A percentile compares a stretch with the other conserved stretches of the same genome.
These are phyloP conservation scores for Porphyrellus cyaneotinctus DNA, from an alignment of 768 basidiomycete genomes.

Conservation along the genomic window DNA sequence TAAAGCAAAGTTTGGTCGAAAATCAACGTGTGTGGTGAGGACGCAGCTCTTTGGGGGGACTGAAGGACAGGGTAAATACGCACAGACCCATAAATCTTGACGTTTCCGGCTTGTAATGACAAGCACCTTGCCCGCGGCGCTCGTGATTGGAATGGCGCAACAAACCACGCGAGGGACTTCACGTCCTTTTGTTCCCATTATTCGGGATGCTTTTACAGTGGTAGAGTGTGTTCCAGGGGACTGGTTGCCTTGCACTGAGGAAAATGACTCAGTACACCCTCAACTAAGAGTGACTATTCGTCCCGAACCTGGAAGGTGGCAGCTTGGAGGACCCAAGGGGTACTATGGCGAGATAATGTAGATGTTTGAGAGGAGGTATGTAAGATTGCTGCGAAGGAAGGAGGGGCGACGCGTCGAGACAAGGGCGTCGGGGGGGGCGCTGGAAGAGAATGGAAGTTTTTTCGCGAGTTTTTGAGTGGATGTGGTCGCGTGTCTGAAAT, in stretches of 20 bases:
- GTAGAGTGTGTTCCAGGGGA: not conserved
- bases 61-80: conserved; percentile 40
- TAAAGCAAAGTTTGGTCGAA: not conserved
- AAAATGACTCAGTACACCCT: conserved; percentile 6
- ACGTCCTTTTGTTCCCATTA: conserved; percentile 67
- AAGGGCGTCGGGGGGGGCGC: conserved; percentile 4
- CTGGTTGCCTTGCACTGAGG: not conserved
- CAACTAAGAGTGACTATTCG: not conserved
- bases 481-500: conserved; percentile 39
- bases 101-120: conserved; percentile 83
- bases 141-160: conserved; percentile 82
- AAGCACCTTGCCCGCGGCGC: conserved; percentile 71
- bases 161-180: conserved; percentile 81
- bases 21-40: not conserved
- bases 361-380: not conserved
- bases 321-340: conserved; percentile 11
- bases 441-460: conserved; percentile 15
- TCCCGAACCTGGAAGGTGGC: conserved; percentile 10
- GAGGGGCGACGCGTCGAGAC: conserved; percentile 1
- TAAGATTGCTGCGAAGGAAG: conserved; percentile 9
- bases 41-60: conserved; percentile 1
- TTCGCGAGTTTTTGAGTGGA: conserved; percentile 24
- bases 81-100: conserved; percentile 81
- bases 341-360: conserved; percentile 9
- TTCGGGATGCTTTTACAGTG: conserved; percentile 4